A percentile compares a stretch with the other conserved stretches of the same genome.
Evolutionary conservation across 345 rosid species (phyloP).

Genomic region (Citrus inodora): DNA sequence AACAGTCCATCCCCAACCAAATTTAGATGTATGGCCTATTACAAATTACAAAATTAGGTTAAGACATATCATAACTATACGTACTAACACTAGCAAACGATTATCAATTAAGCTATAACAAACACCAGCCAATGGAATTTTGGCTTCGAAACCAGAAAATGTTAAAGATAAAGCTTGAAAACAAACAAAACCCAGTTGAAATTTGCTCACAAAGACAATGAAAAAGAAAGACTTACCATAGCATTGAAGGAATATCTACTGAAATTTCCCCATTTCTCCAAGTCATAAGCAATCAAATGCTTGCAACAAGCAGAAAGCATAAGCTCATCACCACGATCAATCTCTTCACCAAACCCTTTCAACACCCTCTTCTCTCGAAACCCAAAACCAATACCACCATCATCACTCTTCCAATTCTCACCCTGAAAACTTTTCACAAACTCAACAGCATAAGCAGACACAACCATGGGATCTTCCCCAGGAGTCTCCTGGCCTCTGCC

Average conservation of each 20-base stretch:
- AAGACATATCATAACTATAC: not conserved
- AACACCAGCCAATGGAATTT: not conserved
- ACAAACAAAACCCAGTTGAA: not conserved
- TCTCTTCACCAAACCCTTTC: constrained; percentile 21
- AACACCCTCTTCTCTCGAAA: constrained; percentile 29
- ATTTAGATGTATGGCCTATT: not conserved
- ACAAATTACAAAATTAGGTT: not conserved
- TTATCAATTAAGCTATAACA: not conserved
- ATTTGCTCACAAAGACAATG: not conserved
- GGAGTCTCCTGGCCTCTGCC: constrained; percentile 98
- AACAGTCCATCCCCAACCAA: not conserved
- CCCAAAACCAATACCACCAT: constrained; percentile 14
- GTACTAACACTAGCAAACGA: not conserved
- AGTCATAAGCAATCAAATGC: constrained; percentile 87
- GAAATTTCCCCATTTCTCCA: constrained; percentile 79
- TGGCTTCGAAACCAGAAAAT: not conserved
- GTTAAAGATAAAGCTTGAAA: not conserved
- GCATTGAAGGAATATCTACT: constrained; percentile 85
- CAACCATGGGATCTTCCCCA: constrained; percentile 88
- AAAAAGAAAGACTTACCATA: constrained; percentile 43
- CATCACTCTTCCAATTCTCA: constrained; percentile 20
- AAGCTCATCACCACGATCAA: constrained; percentile 41
- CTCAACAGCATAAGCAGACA: constrained; percentile 65
- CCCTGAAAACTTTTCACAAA: constrained; percentile 80
- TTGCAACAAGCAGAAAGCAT: constrained; percentile 97